phyloP scores from a whole-genome alignment of 2,329 filamentous ascomycete genomes.

The Paraphoma sp. region DNA sequence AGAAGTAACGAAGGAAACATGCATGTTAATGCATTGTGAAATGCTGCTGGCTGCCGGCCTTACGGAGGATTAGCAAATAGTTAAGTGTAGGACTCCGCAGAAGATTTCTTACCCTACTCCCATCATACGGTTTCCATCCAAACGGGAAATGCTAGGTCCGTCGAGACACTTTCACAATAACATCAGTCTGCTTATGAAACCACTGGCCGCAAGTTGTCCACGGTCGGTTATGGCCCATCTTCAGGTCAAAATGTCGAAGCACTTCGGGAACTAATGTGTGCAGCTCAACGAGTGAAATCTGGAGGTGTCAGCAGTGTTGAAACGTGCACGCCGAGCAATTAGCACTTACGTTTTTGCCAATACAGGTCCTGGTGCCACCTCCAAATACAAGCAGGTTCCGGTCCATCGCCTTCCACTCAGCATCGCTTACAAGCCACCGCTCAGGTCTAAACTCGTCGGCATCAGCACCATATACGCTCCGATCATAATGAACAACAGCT shows the following conservation, averaged over 20 bases:
- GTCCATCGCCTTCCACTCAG: conserved; percentile 24
- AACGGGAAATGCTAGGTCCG: background rate
- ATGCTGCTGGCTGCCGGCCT: no score
- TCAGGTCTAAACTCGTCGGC: conserved; percentile 53
- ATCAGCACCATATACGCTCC: conserved; percentile 48
- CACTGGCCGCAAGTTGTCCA: conserved; percentile 21
- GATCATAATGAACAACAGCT: conserved; percentile 52
- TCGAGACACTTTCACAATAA: conserved; percentile 16
- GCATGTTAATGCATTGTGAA: no score
- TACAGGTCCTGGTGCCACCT: conserved; percentile 41
- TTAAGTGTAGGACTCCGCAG: no score
- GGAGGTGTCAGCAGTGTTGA: background rate
- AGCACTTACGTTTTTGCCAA: conserved; percentile 32
- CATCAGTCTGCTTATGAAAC: conserved; percentile 22
- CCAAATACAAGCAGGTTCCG: conserved; percentile 47
- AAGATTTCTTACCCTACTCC: no score
- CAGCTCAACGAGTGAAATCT: conserved; percentile 21
- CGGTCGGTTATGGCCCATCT: conserved; percentile 16
- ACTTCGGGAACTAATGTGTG: conserved; percentile 22
- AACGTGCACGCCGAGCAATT: background rate
- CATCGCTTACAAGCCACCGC: conserved; percentile 50
- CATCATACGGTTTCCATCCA: no score
- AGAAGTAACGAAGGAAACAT: no score
- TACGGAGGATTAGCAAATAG: no score
- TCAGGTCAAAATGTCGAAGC: conserved; percentile 20